phyloP scores from a whole-genome alignment of 2,329 filamentous ascomycete genomes.

The Penicillium verrucosum region DNA sequence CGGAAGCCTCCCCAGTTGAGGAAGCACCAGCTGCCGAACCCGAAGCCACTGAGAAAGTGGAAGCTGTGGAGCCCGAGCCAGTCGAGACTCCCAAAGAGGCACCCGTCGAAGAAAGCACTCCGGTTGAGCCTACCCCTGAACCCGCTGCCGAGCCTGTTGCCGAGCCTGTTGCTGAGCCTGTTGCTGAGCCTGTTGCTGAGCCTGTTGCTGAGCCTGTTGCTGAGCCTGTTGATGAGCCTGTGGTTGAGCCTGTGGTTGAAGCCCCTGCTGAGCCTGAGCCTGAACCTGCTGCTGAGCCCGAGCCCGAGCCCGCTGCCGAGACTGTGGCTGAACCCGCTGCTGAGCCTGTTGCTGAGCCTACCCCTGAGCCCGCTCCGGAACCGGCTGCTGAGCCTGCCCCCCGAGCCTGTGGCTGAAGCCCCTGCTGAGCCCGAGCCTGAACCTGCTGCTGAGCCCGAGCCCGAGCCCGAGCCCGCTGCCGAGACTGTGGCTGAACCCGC shows the following conservation, averaged over 20 bases:
- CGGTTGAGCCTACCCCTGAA: neutral
- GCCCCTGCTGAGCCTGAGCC: neutral
- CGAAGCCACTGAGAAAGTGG: neutral
- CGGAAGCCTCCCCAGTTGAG: constrained; percentile 4
- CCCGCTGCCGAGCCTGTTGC: neutral
- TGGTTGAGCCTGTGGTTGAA: neutral
- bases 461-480: neutral
- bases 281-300: neutral
- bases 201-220: neutral
- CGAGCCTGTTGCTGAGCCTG: neutral
- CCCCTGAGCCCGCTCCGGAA: constrained; percentile 11
- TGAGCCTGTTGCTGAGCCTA: constrained; percentile 7
- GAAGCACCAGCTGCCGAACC: constrained; percentile 9
- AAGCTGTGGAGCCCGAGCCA: constrained; percentile 9
- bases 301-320: neutral
- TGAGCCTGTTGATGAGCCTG: neutral
- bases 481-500: neutral
- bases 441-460: constrained; percentile 5
- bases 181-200: neutral
- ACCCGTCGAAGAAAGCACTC: neutral
- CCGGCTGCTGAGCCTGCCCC: neutral
- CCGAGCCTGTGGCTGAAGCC: too few relatives aligned
- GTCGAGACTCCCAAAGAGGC: neutral
- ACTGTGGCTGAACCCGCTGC: neutral
- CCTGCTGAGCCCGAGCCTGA: constrained; percentile 14